Evolutionary conservation across 169 alveolate genomes (phyloP).

Genomic region (Cyclospora cayetanensis): DNA sequence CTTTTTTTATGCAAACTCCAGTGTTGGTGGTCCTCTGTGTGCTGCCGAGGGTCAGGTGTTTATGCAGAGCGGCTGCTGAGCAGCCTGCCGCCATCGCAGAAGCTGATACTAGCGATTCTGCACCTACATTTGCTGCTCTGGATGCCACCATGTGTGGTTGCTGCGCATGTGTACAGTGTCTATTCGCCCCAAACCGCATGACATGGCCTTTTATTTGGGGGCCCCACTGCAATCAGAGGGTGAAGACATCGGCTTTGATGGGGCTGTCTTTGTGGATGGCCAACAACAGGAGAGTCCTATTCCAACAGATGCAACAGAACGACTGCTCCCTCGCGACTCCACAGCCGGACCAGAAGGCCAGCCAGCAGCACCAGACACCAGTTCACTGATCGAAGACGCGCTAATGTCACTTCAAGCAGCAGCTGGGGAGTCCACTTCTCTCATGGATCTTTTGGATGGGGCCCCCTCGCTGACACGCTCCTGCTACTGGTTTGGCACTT

Average conservation of each 20-base stretch:
- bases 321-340: neutral
- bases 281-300: neutral
- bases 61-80: neutral
- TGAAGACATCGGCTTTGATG: neutral
- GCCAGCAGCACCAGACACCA: neutral
- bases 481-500: neutral
- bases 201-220: neutral
- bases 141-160: too few relatives aligned
- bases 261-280: neutral
- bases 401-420: neutral
- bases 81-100: neutral
- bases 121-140: neutral
- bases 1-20: too few relatives aligned
- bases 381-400: neutral
- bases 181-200: neutral
- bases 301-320: neutral
- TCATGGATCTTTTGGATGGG: neutral
- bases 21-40: too few relatives aligned
- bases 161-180: too few relatives aligned
- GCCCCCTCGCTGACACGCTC: neutral
- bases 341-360: neutral
- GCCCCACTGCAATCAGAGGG: neutral
- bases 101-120: neutral
- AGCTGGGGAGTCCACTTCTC: neutral
- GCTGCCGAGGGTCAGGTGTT: neutral